Base-by-base conservation (phyloP, 176 grass and related monocot species). In the Rhipidocladum racemiflorum region DNA sequence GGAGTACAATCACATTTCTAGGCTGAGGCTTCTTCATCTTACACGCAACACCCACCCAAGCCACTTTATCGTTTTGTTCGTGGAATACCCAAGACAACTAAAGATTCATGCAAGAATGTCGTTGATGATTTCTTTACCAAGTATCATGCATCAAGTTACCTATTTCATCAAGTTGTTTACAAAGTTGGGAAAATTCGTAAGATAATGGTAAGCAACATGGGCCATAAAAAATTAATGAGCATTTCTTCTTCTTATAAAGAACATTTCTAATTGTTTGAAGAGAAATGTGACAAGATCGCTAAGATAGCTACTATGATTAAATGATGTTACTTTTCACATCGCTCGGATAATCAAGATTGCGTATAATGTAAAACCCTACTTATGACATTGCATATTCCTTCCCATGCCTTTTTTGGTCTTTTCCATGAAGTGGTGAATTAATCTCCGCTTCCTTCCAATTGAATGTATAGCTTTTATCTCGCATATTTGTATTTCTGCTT, bases 1-100 rank as follows among this genome's bases (percentile, higher is more conserved):
- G 97, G 97, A 96, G 82, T 95, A 90, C 74, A 99, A 90, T 70
- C 88, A 64, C 66, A 84, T 96, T 91, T 69, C 87, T 79, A 87
- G 83, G 77, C 75, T 93, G 91, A 99, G 91, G 64, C 74, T 91
- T 57, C 28, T 87, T 76, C 76, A 93, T 85, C 82, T 95, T 78
- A 99, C 89, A 60, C 35, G 89, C 80, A 69, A 70, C 67, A 68
- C 68, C 51, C 44, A 89, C 76, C 90, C 87, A 27, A 91, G 91
- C 71, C 89, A 96, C 64, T 99, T 99, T 84, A 85, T 93, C 21
- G 75, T 99, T 82, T 99, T 87, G 89, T 99, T 82, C 91, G 91
- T 28, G 90, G 91, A 38, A 90, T 95, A 77, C 96, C 92, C 65
- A 99, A 87, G 79, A 74, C 83, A 60, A 79, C 3, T 64, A 88